Conservation (phyloP, 2,329 filamentous ascomycete species). For the Epichloe sibirici region DNA sequence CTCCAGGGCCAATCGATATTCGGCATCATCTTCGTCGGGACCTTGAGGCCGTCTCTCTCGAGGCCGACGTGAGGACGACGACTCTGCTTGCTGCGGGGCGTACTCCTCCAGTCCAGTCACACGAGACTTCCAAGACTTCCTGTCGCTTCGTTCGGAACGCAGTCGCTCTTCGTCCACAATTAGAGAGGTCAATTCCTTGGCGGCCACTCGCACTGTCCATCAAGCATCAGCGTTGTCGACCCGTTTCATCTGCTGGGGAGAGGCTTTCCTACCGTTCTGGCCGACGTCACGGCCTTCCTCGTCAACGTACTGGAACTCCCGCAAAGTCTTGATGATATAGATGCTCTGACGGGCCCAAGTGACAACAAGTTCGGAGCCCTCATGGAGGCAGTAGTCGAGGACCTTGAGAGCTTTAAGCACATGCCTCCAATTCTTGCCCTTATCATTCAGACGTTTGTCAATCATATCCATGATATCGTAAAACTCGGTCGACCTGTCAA, state of each 20-base stretch:
- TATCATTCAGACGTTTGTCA: conserved; percentile 96
- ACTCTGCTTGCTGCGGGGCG: conserved; percentile 32
- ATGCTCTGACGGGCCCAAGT: conserved; percentile 97
- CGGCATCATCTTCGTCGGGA: conserved; percentile 73
- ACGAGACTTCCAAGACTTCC: conserved; percentile 92
- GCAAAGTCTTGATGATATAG: conserved; percentile 96
- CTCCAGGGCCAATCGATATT: conserved; percentile 83
- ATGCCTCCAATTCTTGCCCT: conserved; percentile 99
- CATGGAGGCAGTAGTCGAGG: conserved; percentile 92
- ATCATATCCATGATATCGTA: conserved; percentile 99
- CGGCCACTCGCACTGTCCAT: conserved; percentile 71
- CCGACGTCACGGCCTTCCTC: conserved; percentile 93
- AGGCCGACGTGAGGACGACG: conserved; percentile 30
- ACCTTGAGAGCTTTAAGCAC: conserved; percentile 97
- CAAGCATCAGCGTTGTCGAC: conserved; percentile 7
- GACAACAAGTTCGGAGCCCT: conserved; percentile 90
- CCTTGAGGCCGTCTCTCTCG: conserved; percentile 35
- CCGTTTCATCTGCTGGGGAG: not conserved
- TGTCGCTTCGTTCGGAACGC: conserved; percentile 77
- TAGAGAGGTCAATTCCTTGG: conserved; percentile 86
- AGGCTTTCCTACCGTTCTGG: conserved; percentile 64
- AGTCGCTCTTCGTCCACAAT: conserved; percentile 90
- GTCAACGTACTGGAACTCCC: conserved; percentile 93
- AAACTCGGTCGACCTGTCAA: conserved; percentile 76
- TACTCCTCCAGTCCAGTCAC: conserved; percentile 88